Base-by-base conservation (phyloP, 148 eudicot species). In the Rhododendron griersonianum region DNA sequence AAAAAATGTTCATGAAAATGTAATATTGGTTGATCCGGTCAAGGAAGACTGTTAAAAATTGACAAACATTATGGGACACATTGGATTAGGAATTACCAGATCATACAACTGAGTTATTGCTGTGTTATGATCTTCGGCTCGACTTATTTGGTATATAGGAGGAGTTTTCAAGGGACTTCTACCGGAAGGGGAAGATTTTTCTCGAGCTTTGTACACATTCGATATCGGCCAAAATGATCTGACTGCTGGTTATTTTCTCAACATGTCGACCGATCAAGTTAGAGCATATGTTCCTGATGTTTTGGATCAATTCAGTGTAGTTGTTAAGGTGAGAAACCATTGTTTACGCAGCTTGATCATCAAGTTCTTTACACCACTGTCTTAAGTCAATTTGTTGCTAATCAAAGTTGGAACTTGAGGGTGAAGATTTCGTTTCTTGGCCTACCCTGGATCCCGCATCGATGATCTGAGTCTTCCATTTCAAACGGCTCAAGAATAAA, bases 181-280 rank as follows among this genome's bases (percentile, higher is more conserved):
- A 74, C 99, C 98, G 0, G 90, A 90, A 71, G 90, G 55, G 13
- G 88, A 91, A 61, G 89, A 90, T 86, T 94, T 96, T 83, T 91
- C 94, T 0, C 69, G 87, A 59, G 99, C 93, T 0, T 85, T 96
- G 78, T 96, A 96, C 87, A 93, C 98, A 10, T 92, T 96, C 39
- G 99, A 96, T 61, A 95, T 96, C 41, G 99, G 99, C 39, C 99
- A 96, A 78, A 96, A 96, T 77, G 99, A 96, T 87, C 82, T 96
- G 23, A 91, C 94, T 1, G 88, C 95, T 14, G 98, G 96, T 19
- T 89, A 85, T 48, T 93, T 94, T 51, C 91, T 85, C 21, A 95
- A 95, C 86, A 89, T 94, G 95, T 81, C 98, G 0, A 90, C 88
- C 23, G 91, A 94, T 85, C 87, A 96, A 93, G 96, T 96, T 83